phyloP scores from a whole-genome alignment of 306 rosid genomes.

The Prunus davidiana region DNA sequence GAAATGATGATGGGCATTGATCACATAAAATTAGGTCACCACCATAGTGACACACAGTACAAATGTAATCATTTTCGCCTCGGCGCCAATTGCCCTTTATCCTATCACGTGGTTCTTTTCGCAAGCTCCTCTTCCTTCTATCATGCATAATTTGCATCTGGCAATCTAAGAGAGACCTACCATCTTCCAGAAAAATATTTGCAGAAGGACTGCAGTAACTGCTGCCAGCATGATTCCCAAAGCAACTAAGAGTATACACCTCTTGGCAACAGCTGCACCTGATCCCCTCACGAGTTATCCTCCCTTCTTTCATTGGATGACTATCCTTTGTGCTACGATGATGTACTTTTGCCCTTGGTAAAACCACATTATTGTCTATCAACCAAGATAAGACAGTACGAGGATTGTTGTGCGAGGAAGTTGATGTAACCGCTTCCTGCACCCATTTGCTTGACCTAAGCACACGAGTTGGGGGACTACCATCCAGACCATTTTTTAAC shows the following conservation, averaged over 20 bases:
- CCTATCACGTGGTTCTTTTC: conserved; percentile 14
- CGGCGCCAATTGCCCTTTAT: conserved; percentile 18
- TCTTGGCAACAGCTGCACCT: conserved; percentile 68
- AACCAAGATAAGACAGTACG: conserved; percentile 70
- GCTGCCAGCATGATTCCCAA: conserved; percentile 57
- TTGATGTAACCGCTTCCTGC: conserved; percentile 36
- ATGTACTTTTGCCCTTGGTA: conserved; percentile 69
- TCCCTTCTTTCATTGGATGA: conserved; percentile 39
- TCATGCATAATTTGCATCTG: conserved; percentile 43
- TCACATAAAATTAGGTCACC: conserved; percentile 84
- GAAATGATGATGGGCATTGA: conserved; percentile 79
- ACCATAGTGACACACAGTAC: conserved; percentile 79
- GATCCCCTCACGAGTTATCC: conserved; percentile 66
- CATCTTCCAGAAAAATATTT: conserved; percentile 58
- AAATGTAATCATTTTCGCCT: conserved; percentile 63
- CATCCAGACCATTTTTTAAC: conserved; percentile 11
- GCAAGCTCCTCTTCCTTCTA: conserved; percentile 9
- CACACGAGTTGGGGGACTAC: conserved; percentile 22
- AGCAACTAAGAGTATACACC: conserved; percentile 44
- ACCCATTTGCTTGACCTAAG: conserved; percentile 59
- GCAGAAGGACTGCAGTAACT: conserved; percentile 42
- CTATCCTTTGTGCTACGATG: conserved; percentile 30
- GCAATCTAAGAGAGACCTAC: conserved; percentile 64
- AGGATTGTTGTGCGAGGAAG: conserved; percentile 48
- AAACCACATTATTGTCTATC: conserved; percentile 62